Evolutionary conservation across 768 basidiomycete genomes (phyloP), one percentile per base, ranked within the genome.

Genomic region (Tremella fuciformis): DNA sequence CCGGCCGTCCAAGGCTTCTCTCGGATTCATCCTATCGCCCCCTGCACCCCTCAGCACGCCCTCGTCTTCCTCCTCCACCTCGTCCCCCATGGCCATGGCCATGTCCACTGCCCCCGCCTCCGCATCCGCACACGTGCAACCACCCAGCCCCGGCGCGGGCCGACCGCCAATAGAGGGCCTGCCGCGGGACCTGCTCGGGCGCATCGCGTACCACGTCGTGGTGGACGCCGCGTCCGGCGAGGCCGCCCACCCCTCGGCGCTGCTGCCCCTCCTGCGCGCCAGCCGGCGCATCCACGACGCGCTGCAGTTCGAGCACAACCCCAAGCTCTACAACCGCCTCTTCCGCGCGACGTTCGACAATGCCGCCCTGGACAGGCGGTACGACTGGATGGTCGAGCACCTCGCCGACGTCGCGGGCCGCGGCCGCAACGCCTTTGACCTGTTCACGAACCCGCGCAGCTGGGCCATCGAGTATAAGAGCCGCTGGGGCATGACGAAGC

Each of bases 381-480:
- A 69, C 60, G 42, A 59, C 9, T 71, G 66, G 67, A 67, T 69
- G 60, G 44, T 56, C 18, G 57, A 42, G 1, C 48, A 63, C 34
- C 29, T 67, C 6, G 19, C 39, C 15, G 58, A 56, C 46, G 34
- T 41, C 19, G 63, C 58, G 6, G 60, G 50, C 11, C 51, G 47
- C 11, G 54, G 53, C 16, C 9, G 47, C 48, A 62, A 66, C 22
- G 49, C 58, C 0, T 68, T 64, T 24, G 65, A 74, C 46, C 55
- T 76, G 16, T 69, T 70, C 47, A 55, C 51, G 9, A 67, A 74
- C 55, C 71, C 71, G 1, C 58, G 58, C 48, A 51, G 61, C 7
- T 65, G 66, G 58, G 75, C 75, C 16, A 59, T 62, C 13, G 75
- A 76, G 49, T 76, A 74, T 58, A 65, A 57, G 50, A 55, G 64